Evolutionary conservation across 306 rosid genomes (phyloP).

Genomic region (Purshia tridentata): DNA sequence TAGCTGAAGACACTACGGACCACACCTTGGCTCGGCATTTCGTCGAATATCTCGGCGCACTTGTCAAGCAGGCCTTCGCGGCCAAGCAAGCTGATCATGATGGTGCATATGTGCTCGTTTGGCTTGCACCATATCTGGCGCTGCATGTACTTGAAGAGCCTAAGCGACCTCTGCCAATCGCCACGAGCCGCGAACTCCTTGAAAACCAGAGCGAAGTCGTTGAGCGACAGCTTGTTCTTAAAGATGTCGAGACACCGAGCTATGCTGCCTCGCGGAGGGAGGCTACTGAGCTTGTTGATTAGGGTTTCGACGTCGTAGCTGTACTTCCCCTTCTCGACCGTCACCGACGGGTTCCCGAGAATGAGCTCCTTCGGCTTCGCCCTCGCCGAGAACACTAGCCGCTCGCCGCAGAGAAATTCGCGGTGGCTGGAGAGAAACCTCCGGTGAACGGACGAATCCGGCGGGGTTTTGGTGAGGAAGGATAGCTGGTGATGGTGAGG

Average conservation of each 20-base stretch:
- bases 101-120: constrained; percentile 80
- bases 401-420: constrained; percentile 18
- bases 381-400: constrained; percentile 28
- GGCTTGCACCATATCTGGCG: constrained; percentile 99
- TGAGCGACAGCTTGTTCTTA: constrained; percentile 83
- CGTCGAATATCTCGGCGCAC: constrained; percentile 83
- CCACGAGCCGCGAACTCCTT: constrained; percentile 95
- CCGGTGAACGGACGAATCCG: neutral
- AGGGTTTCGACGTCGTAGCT: constrained; percentile 91
- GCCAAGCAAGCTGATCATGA: constrained; percentile 80
- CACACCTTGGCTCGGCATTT: constrained; percentile 86
- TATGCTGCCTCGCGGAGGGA: constrained; percentile 96
- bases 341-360: constrained; percentile 74
- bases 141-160: constrained; percentile 93
- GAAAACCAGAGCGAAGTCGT: constrained; percentile 88
- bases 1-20: constrained; percentile 72
- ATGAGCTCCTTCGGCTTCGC: constrained; percentile 66
- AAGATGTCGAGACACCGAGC: constrained; percentile 91
- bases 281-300: constrained; percentile 79
- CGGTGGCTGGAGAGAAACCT: constrained; percentile 26
- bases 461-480: constrained; percentile 20
- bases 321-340: constrained; percentile 83
- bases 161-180: constrained; percentile 87
- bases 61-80: constrained; percentile 85
- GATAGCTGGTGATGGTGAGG: constrained; percentile 31